These are phyloP conservation scores for Acanthamoeba sp. DNA, from an alignment of 208 protist genomes.

Conservation along the genomic window DNA sequence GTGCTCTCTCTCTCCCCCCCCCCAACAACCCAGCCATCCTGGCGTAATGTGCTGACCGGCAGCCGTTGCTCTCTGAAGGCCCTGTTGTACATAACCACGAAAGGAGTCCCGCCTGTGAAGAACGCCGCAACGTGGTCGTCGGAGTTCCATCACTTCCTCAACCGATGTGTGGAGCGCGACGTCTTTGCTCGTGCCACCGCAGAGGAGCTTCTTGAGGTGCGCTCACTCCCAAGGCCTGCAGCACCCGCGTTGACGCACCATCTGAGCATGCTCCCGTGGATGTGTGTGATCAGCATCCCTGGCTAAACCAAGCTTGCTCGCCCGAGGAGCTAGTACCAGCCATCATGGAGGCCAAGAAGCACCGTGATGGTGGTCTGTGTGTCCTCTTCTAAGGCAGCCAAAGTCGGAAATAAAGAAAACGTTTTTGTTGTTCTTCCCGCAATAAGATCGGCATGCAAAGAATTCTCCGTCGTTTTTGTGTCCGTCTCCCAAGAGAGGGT, in stretches of 20 bases:
- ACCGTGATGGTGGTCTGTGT: not conserved
- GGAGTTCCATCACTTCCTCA: conserved; percentile 40
- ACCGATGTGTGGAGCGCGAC: conserved; percentile 25
- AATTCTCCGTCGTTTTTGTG: too few species aligned
- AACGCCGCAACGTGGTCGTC: conserved; percentile 38
- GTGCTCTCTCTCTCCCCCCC: not conserved
- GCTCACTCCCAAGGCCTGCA: not conserved
- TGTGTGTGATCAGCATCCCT: conserved; percentile 50
- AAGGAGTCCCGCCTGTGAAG: conserved; percentile 66
- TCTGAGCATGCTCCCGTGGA: not conserved
- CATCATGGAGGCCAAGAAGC: conserved; percentile 61
- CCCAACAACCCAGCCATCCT: not conserved
- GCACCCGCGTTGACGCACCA: too few species aligned
- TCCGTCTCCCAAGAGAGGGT: too few species aligned
- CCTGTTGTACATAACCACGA: conserved; percentile 68
- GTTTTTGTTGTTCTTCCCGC: too few species aligned
- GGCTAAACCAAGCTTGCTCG: conserved; percentile 24
- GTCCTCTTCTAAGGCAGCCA: not conserved
- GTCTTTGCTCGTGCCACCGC: conserved; percentile 28
- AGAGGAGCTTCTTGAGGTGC: not conserved
- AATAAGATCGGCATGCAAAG: too few species aligned
- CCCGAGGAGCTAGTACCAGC: conserved; percentile 26
- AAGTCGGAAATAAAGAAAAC: not conserved
- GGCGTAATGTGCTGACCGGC: not conserved
- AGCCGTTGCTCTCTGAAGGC: not conserved